Evolutionary conservation across 352 stramenopile genomes (phyloP), one percentile per base, ranked within the genome.

Genomic region (Phytophthora aleatoria): DNA sequence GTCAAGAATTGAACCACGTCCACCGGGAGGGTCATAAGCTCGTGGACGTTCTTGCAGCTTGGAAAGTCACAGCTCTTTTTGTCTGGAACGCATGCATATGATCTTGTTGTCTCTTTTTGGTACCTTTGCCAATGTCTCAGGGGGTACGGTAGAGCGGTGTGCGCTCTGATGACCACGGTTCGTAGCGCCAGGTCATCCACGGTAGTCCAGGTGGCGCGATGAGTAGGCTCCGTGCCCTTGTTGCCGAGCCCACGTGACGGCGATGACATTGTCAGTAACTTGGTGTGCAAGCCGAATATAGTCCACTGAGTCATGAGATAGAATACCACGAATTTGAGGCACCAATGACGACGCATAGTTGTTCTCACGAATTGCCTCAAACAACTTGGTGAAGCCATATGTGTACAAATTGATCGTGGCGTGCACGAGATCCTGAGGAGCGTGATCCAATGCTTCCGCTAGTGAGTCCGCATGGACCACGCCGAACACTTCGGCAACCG

Each of bases 11-110:
- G 24, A 3, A 50, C 26, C 1, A n/a, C n/a, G n/a, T n/a, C n/a
- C n/a, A n/a, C n/a, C n/a, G n/a, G n/a, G n/a, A n/a, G n/a, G n/a
- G n/a, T n/a, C n/a, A n/a, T n/a, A n/a, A 42, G 35, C 7, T 30
- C 31, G 45, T 63, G 45, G 0, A 2, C 15, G 13, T 50, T 24
- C 9, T 55, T 41, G 35, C 56, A 63, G 2, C 27, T 16, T 4
- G 24, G 35, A 27, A 56, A 63, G 24, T 55, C 27, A 9, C 45
- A 56, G 10, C 15, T 27, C 2, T 55, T 49, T 43, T 13, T 3
- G 36, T 50, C 27, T 63, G 56, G 26, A 63, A 56, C n/a, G n/a
- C n/a, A n/a, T n/a, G n/a, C n/a, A n/a, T n/a, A 12, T 38, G 9
- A 12, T 13, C 9, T 5, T 38, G 9, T 12, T 12, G 6, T 13